Conservation (phyloP, 2,329 filamentous ascomycete genomes). For the Aplosporella prunicola region DNA sequence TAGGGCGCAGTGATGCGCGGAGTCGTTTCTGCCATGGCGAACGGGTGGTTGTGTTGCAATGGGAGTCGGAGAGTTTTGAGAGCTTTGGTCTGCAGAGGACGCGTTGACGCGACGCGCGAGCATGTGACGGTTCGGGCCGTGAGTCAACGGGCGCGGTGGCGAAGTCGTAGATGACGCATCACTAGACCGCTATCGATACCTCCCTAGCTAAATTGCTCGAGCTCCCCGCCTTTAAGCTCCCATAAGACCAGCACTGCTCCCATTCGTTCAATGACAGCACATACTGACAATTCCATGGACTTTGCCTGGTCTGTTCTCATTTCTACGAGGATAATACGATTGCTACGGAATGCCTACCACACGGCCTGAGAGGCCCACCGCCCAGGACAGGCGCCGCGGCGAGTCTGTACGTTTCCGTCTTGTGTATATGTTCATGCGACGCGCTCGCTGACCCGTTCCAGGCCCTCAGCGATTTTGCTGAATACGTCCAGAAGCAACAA, state of each 20-base stretch:
- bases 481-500: conserved; percentile 95
- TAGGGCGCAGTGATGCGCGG: conserved; percentile 76
- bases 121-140: conserved; percentile 3
- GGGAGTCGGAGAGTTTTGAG: background rate
- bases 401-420: conserved; percentile 56
- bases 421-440: conserved; percentile 7
- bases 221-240: too few relatives aligned
- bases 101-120: conserved; percentile 2
- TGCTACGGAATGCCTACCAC: conserved; percentile 21
- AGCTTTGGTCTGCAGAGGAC: background rate
- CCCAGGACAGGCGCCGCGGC: conserved; percentile 74
- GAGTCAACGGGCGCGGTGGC: conserved; percentile 8
- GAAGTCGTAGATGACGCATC: too few relatives aligned
- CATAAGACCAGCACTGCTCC: too few relatives aligned
- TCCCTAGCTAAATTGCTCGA: too few relatives aligned
- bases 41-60: background rate
- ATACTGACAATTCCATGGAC: conserved; percentile 7
- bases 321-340: conserved; percentile 10
- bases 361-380: conserved; percentile 48
- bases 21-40: conserved; percentile 60
- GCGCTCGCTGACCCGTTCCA: conserved; percentile 19
- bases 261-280: conserved; percentile 10
- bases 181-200: too few relatives aligned
- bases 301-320: conserved; percentile 11
- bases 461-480: conserved; percentile 91